A percentile compares a stretch with the other conserved stretches of the same genome.
Evolutionary conservation across 495 filamentous ascomycete genomes (phyloP).

Genomic region (Lepidopterella palustris): DNA sequence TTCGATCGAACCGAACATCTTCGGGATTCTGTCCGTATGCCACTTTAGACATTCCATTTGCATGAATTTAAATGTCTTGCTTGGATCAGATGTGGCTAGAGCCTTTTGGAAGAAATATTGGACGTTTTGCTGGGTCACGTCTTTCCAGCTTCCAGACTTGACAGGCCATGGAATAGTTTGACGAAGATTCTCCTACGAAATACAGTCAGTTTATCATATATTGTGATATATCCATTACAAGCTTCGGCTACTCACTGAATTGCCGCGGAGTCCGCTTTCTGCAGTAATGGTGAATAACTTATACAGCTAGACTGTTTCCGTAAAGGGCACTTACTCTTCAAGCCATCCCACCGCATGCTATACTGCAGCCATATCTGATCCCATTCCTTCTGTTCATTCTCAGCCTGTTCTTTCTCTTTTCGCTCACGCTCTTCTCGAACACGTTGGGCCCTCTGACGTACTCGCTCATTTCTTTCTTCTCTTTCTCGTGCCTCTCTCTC

Average conservation of each 20-base stretch:
- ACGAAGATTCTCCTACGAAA: background rate
- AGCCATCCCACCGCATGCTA: background rate
- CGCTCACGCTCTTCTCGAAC: conserved; percentile 3
- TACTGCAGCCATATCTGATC: conserved; percentile 7
- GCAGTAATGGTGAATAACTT: background rate
- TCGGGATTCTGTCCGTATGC: conserved; percentile 6
- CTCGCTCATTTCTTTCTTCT: conserved; percentile 11
- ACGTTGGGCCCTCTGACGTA: conserved; percentile 5
- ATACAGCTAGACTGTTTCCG: background rate
- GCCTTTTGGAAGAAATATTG: conserved; percentile 5
- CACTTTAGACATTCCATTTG: conserved; percentile 9
- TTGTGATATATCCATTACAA: background rate
- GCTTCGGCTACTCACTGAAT: background rate
- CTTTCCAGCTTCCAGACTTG: background rate
- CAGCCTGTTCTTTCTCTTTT: conserved; percentile 4
- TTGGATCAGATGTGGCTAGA: background rate
- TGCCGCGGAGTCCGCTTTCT: background rate
- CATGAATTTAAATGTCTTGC: background rate
- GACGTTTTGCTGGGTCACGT: background rate
- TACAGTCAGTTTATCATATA: background rate
- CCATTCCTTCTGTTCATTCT: conserved; percentile 7
- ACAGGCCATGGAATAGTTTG: conserved; percentile 7
- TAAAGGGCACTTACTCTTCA: conserved; percentile 1
- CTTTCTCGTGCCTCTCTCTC: conserved; percentile 5
- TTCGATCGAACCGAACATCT: background rate